Conservation (phyloP, 2,329 filamentous ascomycete genomes). For the Tricladium varicosporioides region DNA sequence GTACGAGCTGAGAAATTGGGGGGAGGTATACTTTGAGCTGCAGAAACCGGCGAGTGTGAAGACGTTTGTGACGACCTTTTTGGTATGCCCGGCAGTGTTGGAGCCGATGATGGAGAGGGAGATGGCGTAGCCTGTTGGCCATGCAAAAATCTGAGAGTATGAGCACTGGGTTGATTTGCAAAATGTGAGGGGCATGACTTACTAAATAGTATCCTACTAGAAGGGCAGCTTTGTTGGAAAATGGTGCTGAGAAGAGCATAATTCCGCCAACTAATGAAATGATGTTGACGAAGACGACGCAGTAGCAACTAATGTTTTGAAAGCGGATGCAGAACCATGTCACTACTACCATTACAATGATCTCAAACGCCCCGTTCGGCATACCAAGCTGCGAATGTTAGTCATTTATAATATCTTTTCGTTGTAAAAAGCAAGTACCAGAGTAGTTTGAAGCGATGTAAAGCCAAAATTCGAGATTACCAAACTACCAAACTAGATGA, state of each 20-base stretch:
- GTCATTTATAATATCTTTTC: no score
- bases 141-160: not conserved
- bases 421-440: not conserved
- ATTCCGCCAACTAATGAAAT: not conserved
- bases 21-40: not conserved
- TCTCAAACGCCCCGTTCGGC: constrained; percentile 48
- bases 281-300: not conserved
- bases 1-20: no score
- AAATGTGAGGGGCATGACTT: not conserved
- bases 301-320: not conserved
- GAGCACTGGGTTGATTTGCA: no score
- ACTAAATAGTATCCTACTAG: constrained; percentile 54
- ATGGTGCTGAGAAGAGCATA: not conserved
- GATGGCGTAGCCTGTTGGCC: not conserved
- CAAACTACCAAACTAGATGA: constrained; percentile 33
- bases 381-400: constrained; percentile 23
- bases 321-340: not conserved
- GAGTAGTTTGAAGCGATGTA: not conserved
- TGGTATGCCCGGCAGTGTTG: not conserved
- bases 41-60: not conserved
- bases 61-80: not conserved
- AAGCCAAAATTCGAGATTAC: not conserved
- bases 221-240: no score
- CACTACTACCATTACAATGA: constrained; percentile 36
- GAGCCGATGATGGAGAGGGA: not conserved